phyloP scores from a whole-genome alignment of 352 stramenopile genomes.

The Phytophthora lateralis region DNA sequence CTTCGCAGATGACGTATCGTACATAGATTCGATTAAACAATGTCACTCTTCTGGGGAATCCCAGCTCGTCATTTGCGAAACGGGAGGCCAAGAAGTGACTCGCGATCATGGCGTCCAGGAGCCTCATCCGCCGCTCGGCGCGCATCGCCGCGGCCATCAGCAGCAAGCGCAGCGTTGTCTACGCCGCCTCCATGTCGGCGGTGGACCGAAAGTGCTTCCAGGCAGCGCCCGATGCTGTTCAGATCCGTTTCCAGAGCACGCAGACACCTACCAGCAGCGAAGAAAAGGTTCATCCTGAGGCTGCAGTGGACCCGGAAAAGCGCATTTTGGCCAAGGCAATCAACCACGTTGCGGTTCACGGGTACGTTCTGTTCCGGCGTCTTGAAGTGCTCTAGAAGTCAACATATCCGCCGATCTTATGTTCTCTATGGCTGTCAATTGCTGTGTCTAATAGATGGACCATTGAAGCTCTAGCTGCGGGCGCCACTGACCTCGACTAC shows the following conservation, averaged over 20 bases:
- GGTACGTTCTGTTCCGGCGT: conserved; percentile 36
- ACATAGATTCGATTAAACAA: background rate
- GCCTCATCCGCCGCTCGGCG: conserved; percentile 26
- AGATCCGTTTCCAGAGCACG: conserved; percentile 30
- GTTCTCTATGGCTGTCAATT: conserved; percentile 3
- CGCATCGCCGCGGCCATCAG: conserved; percentile 12
- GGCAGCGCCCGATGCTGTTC: background rate
- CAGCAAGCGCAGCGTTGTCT: conserved; percentile 19
- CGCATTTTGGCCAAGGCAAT: conserved; percentile 64
- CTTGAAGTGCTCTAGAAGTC: conserved; percentile 11
- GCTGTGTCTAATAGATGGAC: conserved; percentile 64
- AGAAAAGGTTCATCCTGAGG: conserved; percentile 21
- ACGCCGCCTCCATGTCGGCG: conserved; percentile 7
- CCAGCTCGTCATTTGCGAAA: too few relatives aligned
- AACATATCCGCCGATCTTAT: conserved; percentile 13
- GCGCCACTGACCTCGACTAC: conserved; percentile 67
- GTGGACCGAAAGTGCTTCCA: conserved; percentile 18
- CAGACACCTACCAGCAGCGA: conserved; percentile 17
- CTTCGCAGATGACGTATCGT: too few relatives aligned
- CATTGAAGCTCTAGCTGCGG: conserved; percentile 72
- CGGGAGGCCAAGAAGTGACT: background rate
- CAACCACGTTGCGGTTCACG: conserved; percentile 47
- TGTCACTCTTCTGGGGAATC: conserved; percentile 10
- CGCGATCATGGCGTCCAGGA: conserved; percentile 32
- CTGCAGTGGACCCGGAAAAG: conserved; percentile 46